Conservation (phyloP, 2,329 filamentous ascomycete genomes). For the Fusarium nurragi region DNA sequence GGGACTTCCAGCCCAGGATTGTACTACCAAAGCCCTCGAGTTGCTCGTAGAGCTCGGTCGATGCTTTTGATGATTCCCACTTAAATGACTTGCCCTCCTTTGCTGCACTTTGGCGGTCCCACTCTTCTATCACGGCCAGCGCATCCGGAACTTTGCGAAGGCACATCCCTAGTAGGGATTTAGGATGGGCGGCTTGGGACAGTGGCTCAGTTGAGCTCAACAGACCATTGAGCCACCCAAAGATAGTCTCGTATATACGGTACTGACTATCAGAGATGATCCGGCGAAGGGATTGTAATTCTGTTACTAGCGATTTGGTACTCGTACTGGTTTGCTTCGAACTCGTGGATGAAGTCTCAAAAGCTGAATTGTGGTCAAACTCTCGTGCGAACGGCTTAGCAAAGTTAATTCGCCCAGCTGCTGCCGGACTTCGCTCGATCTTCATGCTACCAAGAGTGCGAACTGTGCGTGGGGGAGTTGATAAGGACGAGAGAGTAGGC, state of each 20-base stretch:
- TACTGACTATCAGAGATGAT: constrained; percentile 38
- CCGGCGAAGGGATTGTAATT: constrained; percentile 41
- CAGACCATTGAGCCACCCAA: constrained; percentile 46
- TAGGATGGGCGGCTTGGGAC: constrained; percentile 36
- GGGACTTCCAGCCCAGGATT: constrained; percentile 47
- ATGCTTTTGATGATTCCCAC: constrained; percentile 44
- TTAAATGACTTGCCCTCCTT: constrained; percentile 37
- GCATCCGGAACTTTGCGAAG: constrained; percentile 47
- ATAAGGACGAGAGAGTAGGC: background rate
- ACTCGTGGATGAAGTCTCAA: background rate
- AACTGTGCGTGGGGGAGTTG: constrained; percentile 43
- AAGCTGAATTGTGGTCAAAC: constrained; percentile 36
- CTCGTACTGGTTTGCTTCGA: background rate
- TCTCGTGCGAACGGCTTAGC: constrained; percentile 45
- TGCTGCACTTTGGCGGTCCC: constrained; percentile 43
- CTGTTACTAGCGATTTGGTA: constrained; percentile 26
- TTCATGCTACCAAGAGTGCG: constrained; percentile 48
- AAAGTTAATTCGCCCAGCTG: constrained; percentile 42
- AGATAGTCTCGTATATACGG: constrained; percentile 48
- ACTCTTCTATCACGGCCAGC: constrained; percentile 48
- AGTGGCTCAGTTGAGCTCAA: constrained; percentile 43
- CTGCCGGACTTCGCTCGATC: constrained; percentile 39
- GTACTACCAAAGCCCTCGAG: constrained; percentile 47
- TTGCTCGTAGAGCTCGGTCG: constrained; percentile 49
- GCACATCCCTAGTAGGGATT: constrained; percentile 52